A percentile compares a stretch with the other conserved stretches of the same genome.
Evolutionary conservation across 176 grass and related monocot species (phyloP).

Genomic region (Hordeum vulgare): DNA sequence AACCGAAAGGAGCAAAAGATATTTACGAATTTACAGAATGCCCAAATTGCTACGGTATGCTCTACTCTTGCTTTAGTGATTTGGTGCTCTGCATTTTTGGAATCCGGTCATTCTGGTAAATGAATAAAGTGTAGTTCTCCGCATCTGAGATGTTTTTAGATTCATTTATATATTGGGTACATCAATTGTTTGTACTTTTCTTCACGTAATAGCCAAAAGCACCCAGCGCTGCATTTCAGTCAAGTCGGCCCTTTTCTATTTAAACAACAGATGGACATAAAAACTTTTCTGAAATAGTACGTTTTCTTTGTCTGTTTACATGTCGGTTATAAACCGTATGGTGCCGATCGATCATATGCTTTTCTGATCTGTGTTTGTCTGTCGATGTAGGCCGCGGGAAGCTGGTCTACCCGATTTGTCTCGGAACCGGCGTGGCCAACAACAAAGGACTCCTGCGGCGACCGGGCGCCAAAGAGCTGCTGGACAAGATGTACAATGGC

Average conservation of each 20-base stretch:
- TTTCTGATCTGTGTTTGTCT: neutral
- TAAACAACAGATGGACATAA: neutral
- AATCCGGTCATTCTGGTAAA: neutral
- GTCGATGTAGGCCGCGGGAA: constrained; percentile 68
- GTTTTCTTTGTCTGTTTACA: neutral
- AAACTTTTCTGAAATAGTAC: neutral
- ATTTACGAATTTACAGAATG: constrained; percentile 95
- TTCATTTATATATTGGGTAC: neutral
- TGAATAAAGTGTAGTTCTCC: neutral
- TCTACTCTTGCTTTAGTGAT: neutral
- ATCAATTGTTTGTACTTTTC: neutral
- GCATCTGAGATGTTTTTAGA: neutral
- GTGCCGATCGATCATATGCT: neutral
- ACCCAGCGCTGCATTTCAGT: neutral
- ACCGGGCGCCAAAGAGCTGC: constrained; percentile 63
- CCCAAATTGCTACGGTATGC: constrained; percentile 94
- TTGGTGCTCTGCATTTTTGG: neutral
- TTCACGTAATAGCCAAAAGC: neutral
- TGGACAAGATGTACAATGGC: constrained; percentile 97
- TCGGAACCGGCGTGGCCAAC: constrained; percentile 86
- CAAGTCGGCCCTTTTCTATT: no score
- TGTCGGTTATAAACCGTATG: neutral
- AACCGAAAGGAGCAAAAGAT: constrained; percentile 98
- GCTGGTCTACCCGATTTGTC: constrained; percentile 78
- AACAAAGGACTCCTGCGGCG: constrained; percentile 88